These are phyloP conservation scores for Rosa persica DNA, from an alignment of 306 rosid species.

Conservation along the genomic window DNA sequence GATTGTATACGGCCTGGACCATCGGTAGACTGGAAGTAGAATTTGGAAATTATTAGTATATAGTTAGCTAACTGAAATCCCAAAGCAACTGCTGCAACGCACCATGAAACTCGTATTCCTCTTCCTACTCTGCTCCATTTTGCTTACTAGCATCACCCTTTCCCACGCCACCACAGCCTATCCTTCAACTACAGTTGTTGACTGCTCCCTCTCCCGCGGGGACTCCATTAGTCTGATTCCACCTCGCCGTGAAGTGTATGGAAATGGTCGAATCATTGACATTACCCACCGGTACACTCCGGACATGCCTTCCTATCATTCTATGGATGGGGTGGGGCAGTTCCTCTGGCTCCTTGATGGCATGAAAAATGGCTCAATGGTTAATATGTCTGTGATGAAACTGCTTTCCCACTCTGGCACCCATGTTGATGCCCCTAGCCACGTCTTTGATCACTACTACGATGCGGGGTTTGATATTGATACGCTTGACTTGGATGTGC, in stretches of 20 bases:
- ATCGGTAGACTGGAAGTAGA: not conserved
- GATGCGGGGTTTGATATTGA: slow-evolving; percentile 89
- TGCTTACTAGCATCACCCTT: not conserved
- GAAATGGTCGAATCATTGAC: slow-evolving; percentile 7
- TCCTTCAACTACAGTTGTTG: not conserved
- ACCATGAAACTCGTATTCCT: not conserved
- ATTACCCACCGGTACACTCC: slow-evolving; percentile 16
- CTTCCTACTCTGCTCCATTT: not conserved
- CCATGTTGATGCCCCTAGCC: slow-evolving; percentile 85
- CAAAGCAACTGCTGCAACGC: not conserved
- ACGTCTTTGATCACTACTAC: slow-evolving; percentile 70
- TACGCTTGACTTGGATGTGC: slow-evolving; percentile 65
- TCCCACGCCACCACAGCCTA: not conserved
- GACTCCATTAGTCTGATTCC: not conserved
- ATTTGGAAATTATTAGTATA: not conserved
- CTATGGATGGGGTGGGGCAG: slow-evolving; percentile 65
- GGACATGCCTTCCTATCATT: slow-evolving; percentile 57
- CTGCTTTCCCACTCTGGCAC: slow-evolving; percentile 78
- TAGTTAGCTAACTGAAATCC: not conserved
- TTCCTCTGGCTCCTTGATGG: slow-evolving; percentile 60
- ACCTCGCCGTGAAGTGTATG: not conserved
- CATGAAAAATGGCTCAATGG: slow-evolving; percentile 79
- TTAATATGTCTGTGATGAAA: slow-evolving; percentile 58
- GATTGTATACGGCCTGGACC: not conserved
- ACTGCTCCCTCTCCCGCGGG: not conserved